Percentiles rank a stretch among this genome's conserved stretches.
phyloP scores from a whole-genome alignment of 768 basidiomycete genomes.

The Xerocomus brunneocitrinus region DNA sequence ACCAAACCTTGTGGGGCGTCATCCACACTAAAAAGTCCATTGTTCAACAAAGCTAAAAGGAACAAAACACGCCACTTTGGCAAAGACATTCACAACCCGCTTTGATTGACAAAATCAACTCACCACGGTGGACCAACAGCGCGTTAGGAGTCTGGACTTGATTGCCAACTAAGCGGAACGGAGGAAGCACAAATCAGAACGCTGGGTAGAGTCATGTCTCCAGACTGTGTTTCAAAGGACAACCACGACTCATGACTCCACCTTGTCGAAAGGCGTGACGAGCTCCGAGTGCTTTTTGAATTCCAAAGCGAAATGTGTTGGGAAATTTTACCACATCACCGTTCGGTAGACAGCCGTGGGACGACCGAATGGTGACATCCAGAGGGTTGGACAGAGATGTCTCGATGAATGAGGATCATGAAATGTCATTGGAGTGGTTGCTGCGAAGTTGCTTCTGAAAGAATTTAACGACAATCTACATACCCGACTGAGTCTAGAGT shows the following conservation, averaged over 20 bases:
- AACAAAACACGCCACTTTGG: background rate
- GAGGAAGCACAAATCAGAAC: background rate
- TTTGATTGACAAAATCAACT: background rate
- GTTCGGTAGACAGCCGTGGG: no score
- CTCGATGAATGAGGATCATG: no score
- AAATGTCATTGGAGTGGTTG: no score
- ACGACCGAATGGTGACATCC: no score
- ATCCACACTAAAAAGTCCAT: background rate
- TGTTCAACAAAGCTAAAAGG: background rate
- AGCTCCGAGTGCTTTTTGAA: no score
- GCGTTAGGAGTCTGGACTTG: background rate
- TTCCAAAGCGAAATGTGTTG: no score
- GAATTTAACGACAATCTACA: no score
- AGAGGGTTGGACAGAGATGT: no score
- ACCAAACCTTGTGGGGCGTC: background rate
- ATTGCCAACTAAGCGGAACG: background rate
- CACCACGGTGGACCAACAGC: background rate
- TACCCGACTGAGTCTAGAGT: no score
- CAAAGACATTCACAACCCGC: background rate
- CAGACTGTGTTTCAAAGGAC: background rate
- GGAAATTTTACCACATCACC: no score
- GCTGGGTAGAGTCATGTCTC: background rate
- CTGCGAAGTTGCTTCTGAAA: no score
- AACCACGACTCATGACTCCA: background rate
- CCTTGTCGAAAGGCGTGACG: background rate